Conservation (phyloP, 768 basidiomycete genomes). For the Lactarius indigo region DNA sequence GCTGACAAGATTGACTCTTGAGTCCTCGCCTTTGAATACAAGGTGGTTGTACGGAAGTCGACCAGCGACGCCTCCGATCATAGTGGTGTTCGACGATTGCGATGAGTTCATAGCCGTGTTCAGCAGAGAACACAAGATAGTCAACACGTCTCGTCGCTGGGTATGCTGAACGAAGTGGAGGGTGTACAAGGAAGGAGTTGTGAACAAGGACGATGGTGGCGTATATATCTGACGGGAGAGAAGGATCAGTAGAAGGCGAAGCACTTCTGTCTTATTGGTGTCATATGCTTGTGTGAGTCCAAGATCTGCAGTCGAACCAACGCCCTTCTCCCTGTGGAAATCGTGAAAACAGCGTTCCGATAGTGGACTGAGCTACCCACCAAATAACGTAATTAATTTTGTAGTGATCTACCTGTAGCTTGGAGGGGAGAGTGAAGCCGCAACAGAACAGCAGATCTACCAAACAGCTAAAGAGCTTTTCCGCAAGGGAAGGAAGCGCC, state of each 20-base stretch:
- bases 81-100: conserved; percentile 42
- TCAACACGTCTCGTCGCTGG: conserved; percentile 79
- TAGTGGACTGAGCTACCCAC: conserved; percentile 37
- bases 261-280: conserved; percentile 80
- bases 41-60: conserved; percentile 88
- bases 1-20: conserved; percentile 65
- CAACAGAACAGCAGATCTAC: conserved; percentile 91
- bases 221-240: conserved; percentile 90
- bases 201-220: conserved; percentile 63
- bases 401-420: conserved; percentile 72
- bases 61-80: conserved; percentile 67
- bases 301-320: conserved; percentile 81
- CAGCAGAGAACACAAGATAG: conserved; percentile 86
- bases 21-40: conserved; percentile 86
- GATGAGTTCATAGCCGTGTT: conserved; percentile 84
- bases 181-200: conserved; percentile 72
- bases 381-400: conserved; percentile 88
- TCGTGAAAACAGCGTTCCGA: not conserved
- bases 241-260: conserved; percentile 83
- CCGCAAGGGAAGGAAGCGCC: conserved; percentile 71
- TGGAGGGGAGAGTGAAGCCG: conserved; percentile 84
- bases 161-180: conserved; percentile 74
- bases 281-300: conserved; percentile 64
- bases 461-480: conserved; percentile 72
- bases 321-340: conserved; percentile 80